Conservation (phyloP, 2,329 filamentous ascomycete species). For the Dactylellina cionopaga region DNA sequence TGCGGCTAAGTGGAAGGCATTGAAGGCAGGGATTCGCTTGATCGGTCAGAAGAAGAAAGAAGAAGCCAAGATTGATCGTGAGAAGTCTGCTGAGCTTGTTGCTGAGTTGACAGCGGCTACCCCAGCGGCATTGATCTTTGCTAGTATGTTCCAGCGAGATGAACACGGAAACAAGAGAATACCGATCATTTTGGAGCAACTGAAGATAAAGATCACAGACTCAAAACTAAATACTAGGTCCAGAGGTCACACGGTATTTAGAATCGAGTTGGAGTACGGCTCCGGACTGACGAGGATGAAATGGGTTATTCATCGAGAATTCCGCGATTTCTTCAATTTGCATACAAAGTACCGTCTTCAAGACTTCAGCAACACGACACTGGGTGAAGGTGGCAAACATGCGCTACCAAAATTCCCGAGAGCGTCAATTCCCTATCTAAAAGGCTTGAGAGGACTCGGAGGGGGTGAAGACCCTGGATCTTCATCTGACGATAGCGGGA, state of each 20-base stretch:
- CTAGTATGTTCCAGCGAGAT: slow-evolving; percentile 97
- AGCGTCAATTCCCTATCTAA: slow-evolving; percentile 87
- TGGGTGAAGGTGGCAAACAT: slow-evolving; percentile 74
- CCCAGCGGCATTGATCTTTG: slow-evolving; percentile 90
- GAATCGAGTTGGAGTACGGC: slow-evolving; percentile 93
- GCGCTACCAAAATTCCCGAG: slow-evolving; percentile 91
- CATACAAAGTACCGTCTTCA: slow-evolving; percentile 94
- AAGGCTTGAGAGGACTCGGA: slow-evolving; percentile 80
- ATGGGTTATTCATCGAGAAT: slow-evolving; percentile 88
- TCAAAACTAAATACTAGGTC: slow-evolving; percentile 66
- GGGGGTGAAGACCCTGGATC: slow-evolving; percentile 83
- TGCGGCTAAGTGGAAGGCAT: slow-evolving; percentile 87
- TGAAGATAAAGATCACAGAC: slow-evolving; percentile 87
- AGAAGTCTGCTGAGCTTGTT: slow-evolving; percentile 95
- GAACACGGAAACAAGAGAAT: slow-evolving; percentile 96
- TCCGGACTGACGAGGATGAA: slow-evolving; percentile 95
- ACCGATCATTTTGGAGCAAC: slow-evolving; percentile 91
- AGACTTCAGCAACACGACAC: slow-evolving; percentile 82
- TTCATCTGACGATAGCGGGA: slow-evolving; percentile 57
- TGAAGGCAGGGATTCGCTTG: slow-evolving; percentile 86
- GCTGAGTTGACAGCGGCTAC: slow-evolving; percentile 92
- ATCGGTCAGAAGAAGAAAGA: slow-evolving; percentile 80
- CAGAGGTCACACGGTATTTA: slow-evolving; percentile 83
- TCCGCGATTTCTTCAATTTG: slow-evolving; percentile 89
- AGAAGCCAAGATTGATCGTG: slow-evolving; percentile 85